phyloP scores from a whole-genome alignment of 345 rosid genomes.

The Eucalyptus curtisii region DNA sequence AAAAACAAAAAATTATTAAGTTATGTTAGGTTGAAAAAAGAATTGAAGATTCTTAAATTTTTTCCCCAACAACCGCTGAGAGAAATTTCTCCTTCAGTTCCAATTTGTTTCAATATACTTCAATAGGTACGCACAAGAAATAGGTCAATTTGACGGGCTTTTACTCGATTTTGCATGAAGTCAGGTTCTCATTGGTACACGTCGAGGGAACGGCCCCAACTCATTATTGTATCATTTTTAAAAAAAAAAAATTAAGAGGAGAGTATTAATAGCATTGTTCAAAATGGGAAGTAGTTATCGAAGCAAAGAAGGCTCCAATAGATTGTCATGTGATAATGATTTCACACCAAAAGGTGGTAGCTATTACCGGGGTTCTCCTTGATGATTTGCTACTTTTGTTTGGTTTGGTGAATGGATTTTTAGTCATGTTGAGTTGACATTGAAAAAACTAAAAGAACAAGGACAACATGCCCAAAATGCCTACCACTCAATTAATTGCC shows the following conservation, averaged over 20 bases:
- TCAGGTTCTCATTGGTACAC: not conserved
- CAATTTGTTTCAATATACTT: not conserved
- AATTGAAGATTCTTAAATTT: not conserved
- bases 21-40: not conserved
- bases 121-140: not conserved
- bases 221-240: not conserved
- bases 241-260: too few species aligned
- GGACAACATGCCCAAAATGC: not conserved
- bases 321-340: not conserved
- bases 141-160: not conserved
- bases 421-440: not conserved
- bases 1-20: not conserved
- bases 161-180: too few species aligned
- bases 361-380: not conserved
- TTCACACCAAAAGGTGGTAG: not conserved
- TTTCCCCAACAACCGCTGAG: fast-evolving
- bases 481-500: not conserved
- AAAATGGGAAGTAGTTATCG: not conserved
- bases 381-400: not conserved
- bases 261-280: not conserved
- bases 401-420: not conserved
- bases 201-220: not conserved
- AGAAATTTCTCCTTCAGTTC: not conserved
- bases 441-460: not conserved
- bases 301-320: not conserved